Base-by-base conservation (phyloP, 225 moss, liverwort and hornwort species). In the Anthoceros angustus region DNA sequence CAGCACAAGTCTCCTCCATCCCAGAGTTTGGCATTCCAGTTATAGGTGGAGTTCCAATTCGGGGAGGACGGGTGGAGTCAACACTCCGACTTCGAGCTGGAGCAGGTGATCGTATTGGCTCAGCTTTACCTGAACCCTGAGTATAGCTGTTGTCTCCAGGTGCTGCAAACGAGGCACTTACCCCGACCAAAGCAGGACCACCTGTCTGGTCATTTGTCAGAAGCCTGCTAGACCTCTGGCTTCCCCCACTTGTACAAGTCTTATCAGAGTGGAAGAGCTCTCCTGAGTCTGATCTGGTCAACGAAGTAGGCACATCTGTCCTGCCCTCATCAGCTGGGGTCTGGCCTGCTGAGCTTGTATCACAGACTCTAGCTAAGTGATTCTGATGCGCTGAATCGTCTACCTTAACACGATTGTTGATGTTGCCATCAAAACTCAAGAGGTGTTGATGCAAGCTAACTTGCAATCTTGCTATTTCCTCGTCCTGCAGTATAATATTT, bases 401-500 rank as follows among this genome's bases (percentile, higher is more conserved):
- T 18, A 69, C 63, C 9, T 62, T 48, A 40, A 46, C 18, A 67
- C 68, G 80, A 65, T 55, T 23, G n/a, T 18, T 55, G 14, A 43
- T 65, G 12, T 82, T 80, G 70, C 81, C 82, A 74, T 88, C 91
- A 43, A 85, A 77, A 46, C 84, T 87, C 87, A 89, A 84, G 74
- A 89, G 98, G 74, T 92, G 98, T 73, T 95, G 91, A 62, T 83
- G 72, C 42, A 98, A 81, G 70, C 98, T 98, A 24, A 89, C 78
- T 79, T 87, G 98, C 66, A 98, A 76, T 78, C 92, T 70, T 7
- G 92, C 86, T 25, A 92, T 88, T 76, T 98, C 98, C 76, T 98
- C 98, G 71, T 98, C 98, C 98, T 98, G 84, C 81, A 83, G 8
- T 41, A 50, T n/a, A 43, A 5, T 40, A 66, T 5, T 42, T 39